A percentile compares a stretch with the other conserved stretches of the same genome.
Evolutionary conservation across 768 basidiomycete species (phyloP).

Genomic region (Leccinum pellstonianum): DNA sequence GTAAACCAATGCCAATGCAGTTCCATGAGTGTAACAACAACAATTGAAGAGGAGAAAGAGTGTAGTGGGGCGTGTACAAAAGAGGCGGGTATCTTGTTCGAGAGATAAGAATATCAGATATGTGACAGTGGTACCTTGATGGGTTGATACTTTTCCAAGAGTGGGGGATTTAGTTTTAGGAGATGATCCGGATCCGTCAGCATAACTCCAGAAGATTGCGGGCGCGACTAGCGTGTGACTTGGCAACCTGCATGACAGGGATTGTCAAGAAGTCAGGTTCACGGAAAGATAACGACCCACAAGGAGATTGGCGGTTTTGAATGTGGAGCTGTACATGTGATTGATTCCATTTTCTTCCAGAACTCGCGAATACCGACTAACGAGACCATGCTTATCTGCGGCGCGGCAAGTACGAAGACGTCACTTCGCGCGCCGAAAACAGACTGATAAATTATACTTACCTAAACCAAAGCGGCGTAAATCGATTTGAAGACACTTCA

Average conservation of each 20-base stretch:
- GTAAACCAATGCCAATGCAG: slow-evolving; percentile 5
- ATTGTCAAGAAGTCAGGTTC: slow-evolving; percentile 2
- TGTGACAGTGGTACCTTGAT: neutral
- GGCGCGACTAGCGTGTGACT: slow-evolving; percentile 55
- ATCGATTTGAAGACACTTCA: slow-evolving; percentile 77
- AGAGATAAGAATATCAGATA: slow-evolving; percentile 14
- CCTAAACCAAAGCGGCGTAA: slow-evolving; percentile 70
- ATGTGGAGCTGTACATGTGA: slow-evolving; percentile 85
- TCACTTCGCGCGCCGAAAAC: neutral
- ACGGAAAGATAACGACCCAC: slow-evolving; percentile 37
- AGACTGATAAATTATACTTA: slow-evolving; percentile 29
- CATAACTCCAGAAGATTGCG: slow-evolving; percentile 58
- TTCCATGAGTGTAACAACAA: neutral
- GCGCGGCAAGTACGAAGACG: slow-evolving; percentile 4
- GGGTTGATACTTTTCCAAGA: slow-evolving; percentile 1
- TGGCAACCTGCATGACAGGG: slow-evolving; percentile 45
- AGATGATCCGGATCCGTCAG: slow-evolving; percentile 30
- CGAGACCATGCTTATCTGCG: slow-evolving; percentile 74
- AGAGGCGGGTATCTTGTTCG: slow-evolving; percentile 18
- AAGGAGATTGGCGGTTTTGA: slow-evolving; percentile 76
- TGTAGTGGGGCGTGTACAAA: slow-evolving; percentile 1
- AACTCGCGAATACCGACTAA: slow-evolving; percentile 72
- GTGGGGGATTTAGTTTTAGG: neutral
- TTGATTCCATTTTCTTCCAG: slow-evolving; percentile 73
- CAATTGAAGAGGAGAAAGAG: neutral